Base-by-base conservation (phyloP, 2,329 filamentous ascomycete species). In the Hypoxylon sp. region DNA sequence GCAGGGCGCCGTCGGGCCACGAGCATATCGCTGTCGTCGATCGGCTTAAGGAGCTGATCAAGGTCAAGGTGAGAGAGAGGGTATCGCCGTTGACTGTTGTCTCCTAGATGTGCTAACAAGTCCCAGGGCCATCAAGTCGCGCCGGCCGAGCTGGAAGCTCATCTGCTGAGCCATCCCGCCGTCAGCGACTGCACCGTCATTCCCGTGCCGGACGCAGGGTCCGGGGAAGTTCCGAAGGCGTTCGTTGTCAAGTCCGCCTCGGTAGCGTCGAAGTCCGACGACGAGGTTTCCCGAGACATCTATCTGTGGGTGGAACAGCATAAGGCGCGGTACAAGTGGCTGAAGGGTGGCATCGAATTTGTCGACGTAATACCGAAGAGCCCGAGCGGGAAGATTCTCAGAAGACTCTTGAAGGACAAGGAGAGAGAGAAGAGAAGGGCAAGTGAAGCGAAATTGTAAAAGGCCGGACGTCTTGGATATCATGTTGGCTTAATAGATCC, bases 1-100 rank as follows among this genome's bases (percentile, higher is more conserved):
- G 83, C 2, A 82, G 84, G 67, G 79, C 85, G 6, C 81, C 84
- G 0, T 78, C 80, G 2, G 91, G 91, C 2, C 78, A 88, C 63
- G 91, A 97, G 73, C 93, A 97, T 69, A 72, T 97, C 45, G 88
- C 92, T 71, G 88, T 97, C 56, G 89, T 92, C 1, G 93, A 97
- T 71, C 86, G 93, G 11, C 75, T 81, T 62, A 83, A 79, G 67
- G 79, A 81, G 67, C 65, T 81, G 52, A 81, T 81, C 69, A 81
- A 81, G 67, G 75, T 77, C 27, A 75, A 91, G 73, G 77, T 78
- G 63, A 45, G 68, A 18, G 7, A 24, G n/a, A n/a, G n/a, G 20
- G 9, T 52, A n/a, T 18, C 17, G 4, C 21, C 10, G 13, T 9
- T 15, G 4, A 20, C 4, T 2, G 10, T 29, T 17, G 13, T n/a